Evolutionary conservation across 768 basidiomycete species (phyloP).

Genomic region (Scleroderma citrinum): DNA sequence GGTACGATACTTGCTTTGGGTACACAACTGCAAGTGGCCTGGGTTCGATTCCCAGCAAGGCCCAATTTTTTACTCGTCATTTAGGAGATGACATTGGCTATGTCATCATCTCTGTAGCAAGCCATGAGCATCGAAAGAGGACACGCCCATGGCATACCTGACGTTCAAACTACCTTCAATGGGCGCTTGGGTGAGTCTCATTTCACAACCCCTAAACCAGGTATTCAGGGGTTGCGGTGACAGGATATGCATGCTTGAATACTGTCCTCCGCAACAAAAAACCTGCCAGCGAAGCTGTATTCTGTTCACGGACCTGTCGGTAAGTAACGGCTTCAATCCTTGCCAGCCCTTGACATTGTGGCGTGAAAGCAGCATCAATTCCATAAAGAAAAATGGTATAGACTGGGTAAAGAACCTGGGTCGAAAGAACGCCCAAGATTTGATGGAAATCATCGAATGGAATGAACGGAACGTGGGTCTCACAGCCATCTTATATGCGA

Average conservation of each 20-base stretch:
- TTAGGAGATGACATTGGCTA: no score
- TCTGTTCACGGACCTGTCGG: slow-evolving; percentile 72
- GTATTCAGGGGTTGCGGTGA: slow-evolving; percentile 3
- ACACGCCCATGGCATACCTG: slow-evolving; percentile 54
- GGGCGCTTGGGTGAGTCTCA: slow-evolving; percentile 49
- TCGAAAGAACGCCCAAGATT: slow-evolving; percentile 65
- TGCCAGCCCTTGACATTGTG: background rate
- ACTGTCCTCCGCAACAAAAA: slow-evolving; percentile 71
- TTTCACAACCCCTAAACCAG: background rate
- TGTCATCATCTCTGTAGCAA: no score
- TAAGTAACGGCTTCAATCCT: slow-evolving; percentile 14
- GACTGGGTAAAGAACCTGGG: slow-evolving; percentile 82
- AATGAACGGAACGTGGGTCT: slow-evolving; percentile 71
- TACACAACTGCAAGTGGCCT: slow-evolving; percentile 18
- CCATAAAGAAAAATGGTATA: slow-evolving; percentile 73
- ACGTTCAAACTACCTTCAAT: slow-evolving; percentile 66
- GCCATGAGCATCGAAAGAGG: no score
- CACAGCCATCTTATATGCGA: background rate
- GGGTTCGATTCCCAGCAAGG: slow-evolving; percentile 20
- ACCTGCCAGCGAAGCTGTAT: slow-evolving; percentile 58
- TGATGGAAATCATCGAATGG: slow-evolving; percentile 78
- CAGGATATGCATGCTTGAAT: slow-evolving; percentile 80
- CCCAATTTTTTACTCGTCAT: slow-evolving; percentile 6
- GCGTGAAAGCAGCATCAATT: slow-evolving; percentile 53
- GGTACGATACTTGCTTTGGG: slow-evolving; percentile 31